These are phyloP conservation scores for Torrubiella hemipterigena DNA, from an alignment of 2,329 filamentous ascomycete species.

Conservation along the genomic window DNA sequence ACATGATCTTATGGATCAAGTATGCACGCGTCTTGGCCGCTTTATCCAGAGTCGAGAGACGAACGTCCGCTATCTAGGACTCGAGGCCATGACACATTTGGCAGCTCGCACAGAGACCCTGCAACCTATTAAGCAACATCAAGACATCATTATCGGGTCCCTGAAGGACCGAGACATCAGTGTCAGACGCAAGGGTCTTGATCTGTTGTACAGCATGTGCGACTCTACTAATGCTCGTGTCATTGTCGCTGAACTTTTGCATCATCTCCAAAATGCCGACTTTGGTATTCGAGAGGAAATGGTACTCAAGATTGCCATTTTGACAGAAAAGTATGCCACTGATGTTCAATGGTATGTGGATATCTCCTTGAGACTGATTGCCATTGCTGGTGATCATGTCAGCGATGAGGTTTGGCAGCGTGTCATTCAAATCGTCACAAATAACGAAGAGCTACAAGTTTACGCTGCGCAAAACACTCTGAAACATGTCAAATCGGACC, in stretches of 20 bases:
- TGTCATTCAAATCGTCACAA: constrained; percentile 97
- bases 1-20: constrained; percentile 88
- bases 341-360: constrained; percentile 99
- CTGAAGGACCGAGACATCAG: constrained; percentile 94
- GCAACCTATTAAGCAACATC: constrained; percentile 95
- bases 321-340: constrained; percentile 96
- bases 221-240: constrained; percentile 87
- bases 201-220: constrained; percentile 98
- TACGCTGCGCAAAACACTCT: constrained; percentile 92
- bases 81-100: constrained; percentile 97
- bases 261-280: constrained; percentile 91
- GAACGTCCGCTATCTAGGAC: constrained; percentile 87
- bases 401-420: constrained; percentile 99
- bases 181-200: constrained; percentile 87
- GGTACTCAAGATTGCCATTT: constrained; percentile 96
- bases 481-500: constrained; percentile 82
- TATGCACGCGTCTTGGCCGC: constrained; percentile 78
- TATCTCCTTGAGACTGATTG: constrained; percentile 85
- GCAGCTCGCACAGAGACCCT: constrained; percentile 87
- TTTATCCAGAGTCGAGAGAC: constrained; percentile 97
- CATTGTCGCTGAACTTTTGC: constrained; percentile 85
- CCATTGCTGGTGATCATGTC: constrained; percentile 95
- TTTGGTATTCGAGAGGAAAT: constrained; percentile 98
- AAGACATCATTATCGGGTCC: constrained; percentile 89
- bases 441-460: constrained; percentile 95